Evolutionary conservation across 2,329 filamentous ascomycete species (phyloP).

Genomic region (Elsinoe fawcettii): DNA sequence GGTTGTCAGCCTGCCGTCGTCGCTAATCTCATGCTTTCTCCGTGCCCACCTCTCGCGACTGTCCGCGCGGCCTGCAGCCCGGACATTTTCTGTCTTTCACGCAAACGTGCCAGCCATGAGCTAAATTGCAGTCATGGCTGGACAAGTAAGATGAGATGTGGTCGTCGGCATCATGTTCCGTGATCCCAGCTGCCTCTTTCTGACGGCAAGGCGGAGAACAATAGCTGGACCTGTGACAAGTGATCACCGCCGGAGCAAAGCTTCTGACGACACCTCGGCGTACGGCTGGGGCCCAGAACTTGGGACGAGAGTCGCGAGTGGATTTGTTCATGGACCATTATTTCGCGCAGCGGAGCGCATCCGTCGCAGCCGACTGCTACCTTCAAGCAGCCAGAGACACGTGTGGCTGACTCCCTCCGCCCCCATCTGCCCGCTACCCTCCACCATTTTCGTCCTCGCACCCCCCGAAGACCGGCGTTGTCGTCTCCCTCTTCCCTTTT

Average conservation of each 20-base stretch:
- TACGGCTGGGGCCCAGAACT: background rate
- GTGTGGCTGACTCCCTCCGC: slow-evolving; percentile 12
- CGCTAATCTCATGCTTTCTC: slow-evolving; percentile 5
- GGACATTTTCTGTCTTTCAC: slow-evolving; percentile 5
- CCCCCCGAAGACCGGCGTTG: slow-evolving; percentile 10
- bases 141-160: background rate
- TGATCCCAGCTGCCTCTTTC: background rate
- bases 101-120: background rate
- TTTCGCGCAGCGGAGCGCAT: background rate
- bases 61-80: slow-evolving; percentile 12
- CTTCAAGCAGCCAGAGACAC: background rate
- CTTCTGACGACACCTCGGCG: slow-evolving; percentile 2
- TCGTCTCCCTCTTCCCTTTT: background rate
- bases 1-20: background rate
- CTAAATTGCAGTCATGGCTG: background rate
- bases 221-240: slow-evolving; percentile 2
- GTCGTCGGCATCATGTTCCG: background rate
- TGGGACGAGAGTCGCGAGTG: background rate
- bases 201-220: background rate
- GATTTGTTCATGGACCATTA: slow-evolving; percentile 1
- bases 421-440: slow-evolving; percentile 14
- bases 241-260: slow-evolving; percentile 7
- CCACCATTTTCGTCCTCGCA: slow-evolving; percentile 16
- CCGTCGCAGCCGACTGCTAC: background rate
- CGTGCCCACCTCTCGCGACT: slow-evolving; percentile 3